Base-by-base conservation (phyloP, 2,329 filamentous ascomycete genomes). In the Chalaropsis ovoidea region DNA sequence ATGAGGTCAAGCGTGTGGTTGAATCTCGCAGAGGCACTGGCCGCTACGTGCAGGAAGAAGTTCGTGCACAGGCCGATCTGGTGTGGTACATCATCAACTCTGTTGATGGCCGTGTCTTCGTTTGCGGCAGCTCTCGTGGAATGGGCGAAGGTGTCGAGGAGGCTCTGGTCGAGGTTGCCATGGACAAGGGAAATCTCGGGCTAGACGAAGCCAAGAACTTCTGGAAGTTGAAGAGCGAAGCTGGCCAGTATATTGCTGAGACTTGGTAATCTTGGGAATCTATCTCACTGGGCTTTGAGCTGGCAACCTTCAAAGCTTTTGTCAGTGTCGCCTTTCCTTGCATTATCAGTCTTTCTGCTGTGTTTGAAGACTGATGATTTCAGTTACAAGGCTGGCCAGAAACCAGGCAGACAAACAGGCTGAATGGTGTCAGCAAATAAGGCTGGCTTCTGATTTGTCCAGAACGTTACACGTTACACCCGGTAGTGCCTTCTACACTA, bases 51-150 rank as follows among this genome's bases (percentile, higher is more conserved):
- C 94, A 99, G 74, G 94, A 99, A 72, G 94, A 97, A 75, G 93
- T 99, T 8, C 81, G 84, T 11, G 82, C 89, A 69, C 94, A 97
- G 74, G 90, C 92, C 1, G 94, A 97, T 73, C 82, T 97, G n/a
- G 93, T 97, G 17, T 99, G 94, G 94, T 95, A 90, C 75, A 91
- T 97, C 69, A 89, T 95, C 79, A 97, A 97, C 74, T 86, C 91
- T 1, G 81, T 97, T n/a, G 94, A 99, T 72, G 94, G 94, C 0
- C 86, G 94, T 63, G 86, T 97, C 63, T 99, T 99, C 74, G 94
- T 99, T 67, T 99, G 94, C 74, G 94, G 94, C 62, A 95, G 89
- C 76, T 91, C 86, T 72, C 91, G 90, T 78, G 94, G 94, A 66
- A 99, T 99, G 94, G 94, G 94, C 67, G 94, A 97, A 75, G 94